Evolutionary conservation across 345 rosid genomes (phyloP), one percentile per base, ranked within the genome.

Genomic region (Citrus reticulata): DNA sequence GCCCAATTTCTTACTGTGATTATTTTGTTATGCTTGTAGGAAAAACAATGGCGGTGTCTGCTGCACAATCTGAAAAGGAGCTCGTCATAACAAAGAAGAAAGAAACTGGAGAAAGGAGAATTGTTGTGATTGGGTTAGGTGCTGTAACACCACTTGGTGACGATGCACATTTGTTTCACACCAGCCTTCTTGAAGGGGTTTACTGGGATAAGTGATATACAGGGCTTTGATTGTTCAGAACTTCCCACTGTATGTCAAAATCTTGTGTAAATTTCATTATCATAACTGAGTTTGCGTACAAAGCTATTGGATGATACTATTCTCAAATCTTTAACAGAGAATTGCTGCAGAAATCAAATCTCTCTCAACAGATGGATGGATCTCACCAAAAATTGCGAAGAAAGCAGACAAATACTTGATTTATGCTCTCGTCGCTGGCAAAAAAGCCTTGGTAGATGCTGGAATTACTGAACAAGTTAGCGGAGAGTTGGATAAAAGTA

Each of bases 341-440:
- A 90, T 90, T 81, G 92, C 92, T 49, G 93, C 88, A 75, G 89
- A 88, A 81, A 86, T 88, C 81, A 90, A 90, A 82, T 85, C 88
- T 72, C 80, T 88, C 71, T 85, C 90, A 20, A 81, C 85, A 35
- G 91, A 88, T 66, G 90, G 89, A 62, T 86, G 84, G 90, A 79
- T 90, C 67, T 80, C 87, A 71, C 89, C 91, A 39, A 90, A 90
- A 62, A 75, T 84, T 42, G 80, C 88, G 1, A 90, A 82, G 83
- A 86, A 91, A 78, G 84, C 83, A 88, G 93, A 90, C 66, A 88
- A 85, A 67, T 88, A 84, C 86, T 84, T 90, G 91, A 86, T 88
- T 76, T 90, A 88, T 25, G 25, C 25, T 25, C 25, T 25, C 25
- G 25, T 25, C 25, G 25, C 25, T 25, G 25, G 25, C 25, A 25